Evolutionary conservation across 2,329 filamentous ascomycete species (phyloP).

Genomic region (Calonectria multiphialidica): DNA sequence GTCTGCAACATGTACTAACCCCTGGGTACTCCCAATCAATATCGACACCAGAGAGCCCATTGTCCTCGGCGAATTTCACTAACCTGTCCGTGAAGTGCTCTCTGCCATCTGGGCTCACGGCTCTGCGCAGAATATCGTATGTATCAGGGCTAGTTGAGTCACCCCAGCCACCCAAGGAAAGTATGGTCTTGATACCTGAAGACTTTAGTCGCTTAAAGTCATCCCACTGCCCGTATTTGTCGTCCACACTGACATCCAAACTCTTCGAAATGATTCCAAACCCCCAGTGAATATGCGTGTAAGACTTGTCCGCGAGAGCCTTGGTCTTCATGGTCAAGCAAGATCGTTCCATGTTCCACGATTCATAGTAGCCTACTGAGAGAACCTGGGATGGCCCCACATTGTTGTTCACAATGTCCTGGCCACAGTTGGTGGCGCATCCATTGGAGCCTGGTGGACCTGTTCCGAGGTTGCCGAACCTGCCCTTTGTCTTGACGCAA

Average conservation of each 20-base stretch:
- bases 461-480: not conserved
- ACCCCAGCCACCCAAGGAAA: not conserved
- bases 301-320: not conserved
- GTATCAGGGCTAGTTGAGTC: not conserved
- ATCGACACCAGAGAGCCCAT: constrained; percentile 54
- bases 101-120: not conserved
- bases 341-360: not conserved
- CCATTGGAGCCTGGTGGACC: not conserved
- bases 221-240: not conserved
- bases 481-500: not conserved
- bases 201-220: not conserved
- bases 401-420: not conserved
- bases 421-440: not conserved
- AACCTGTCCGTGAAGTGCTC: not conserved
- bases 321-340: not conserved
- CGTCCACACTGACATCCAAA: not conserved
- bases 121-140: not conserved
- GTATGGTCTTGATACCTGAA: not conserved
- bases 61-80: constrained; percentile 47
- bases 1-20: not conserved
- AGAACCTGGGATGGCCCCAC: not conserved
- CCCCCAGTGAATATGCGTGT: not conserved
- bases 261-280: not conserved
- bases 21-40: constrained; percentile 57
- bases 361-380: not conserved